Evolutionary conservation across 345 rosid species (phyloP), one percentile per base, ranked within the genome.

Genomic region (Gossypium arboreum): DNA sequence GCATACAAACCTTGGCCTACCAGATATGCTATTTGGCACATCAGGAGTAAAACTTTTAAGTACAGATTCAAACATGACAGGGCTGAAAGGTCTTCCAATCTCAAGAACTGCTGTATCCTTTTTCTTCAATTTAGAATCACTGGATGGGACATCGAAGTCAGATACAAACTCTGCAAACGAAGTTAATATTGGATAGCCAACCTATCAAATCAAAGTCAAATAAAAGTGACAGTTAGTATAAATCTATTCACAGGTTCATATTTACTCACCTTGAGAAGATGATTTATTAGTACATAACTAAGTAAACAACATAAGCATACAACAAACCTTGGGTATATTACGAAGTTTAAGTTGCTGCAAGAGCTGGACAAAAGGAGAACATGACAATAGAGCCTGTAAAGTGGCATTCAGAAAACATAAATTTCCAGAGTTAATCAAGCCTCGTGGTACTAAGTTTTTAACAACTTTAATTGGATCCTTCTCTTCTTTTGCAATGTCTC

Each of bases 361-460:
- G 55, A 95, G 97, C 82, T 72, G 92, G 73, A 91, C 89, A 76
- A 95, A 95, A 72, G 93, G 97, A 63, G 93, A 82, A 81, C 99
- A 93, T 15, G 97, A 89, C 48, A 93, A 79, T 18, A 93, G 86
- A 68, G 99, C 98, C 79, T 95, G 99, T 70, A 95, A 77, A 58
- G 99, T 90, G 9, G 99, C 87, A 79, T 88, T 95, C 63, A 93
- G 97, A 83, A 95, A 95, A 79, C 99, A 95, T 77, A 89, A 71
- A 80, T 95, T 95, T 55, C 99, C 97, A 0, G 86, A 84, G 79
- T 95, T 95, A 65, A 91, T 87, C 68, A 95, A 86, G 72, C 99
- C 99, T 71, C 92, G 91, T 2, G 97, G 97, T 47, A 81, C 77
- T 39, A 91, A 81, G 79, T 77, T 79, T 66, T 71, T 87, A 69